Evolutionary conservation across 768 basidiomycete genomes (phyloP), one percentile per base, ranked within the genome.

Genomic region (Serendipita sp.): DNA sequence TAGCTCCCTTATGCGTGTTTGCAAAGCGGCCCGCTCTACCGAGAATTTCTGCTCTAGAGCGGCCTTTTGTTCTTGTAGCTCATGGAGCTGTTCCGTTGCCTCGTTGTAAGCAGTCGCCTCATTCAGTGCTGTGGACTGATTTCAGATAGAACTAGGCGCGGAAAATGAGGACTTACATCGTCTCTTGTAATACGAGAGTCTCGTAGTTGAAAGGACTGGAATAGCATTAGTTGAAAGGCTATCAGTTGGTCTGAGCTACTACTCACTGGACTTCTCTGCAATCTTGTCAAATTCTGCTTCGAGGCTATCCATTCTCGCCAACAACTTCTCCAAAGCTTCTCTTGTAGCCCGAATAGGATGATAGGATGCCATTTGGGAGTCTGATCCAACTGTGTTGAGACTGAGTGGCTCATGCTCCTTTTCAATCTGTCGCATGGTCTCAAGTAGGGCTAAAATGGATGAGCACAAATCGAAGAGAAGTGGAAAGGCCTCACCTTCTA

Each of bases 271-370:
- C 51, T 86, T 81, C 70, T 93, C 90, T 2, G 88, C 86, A 67
- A 94, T 85, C 65, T 83, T 81, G 67, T 94, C 92, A 68, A 96
- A 93, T 1, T 86, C 85, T 0, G 80, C 71, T 70, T 90, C 86
- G 13, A 94, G 75, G 26, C 76, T 78, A 64, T 95, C 90, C 83
- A 96, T 88, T 71, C 83, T 85, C 33, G 71, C 73, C 44, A 91
- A 75, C 3, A 89, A 77, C 71, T 81, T 88, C 65, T 87, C 83
- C 34, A 96, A 73, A 2, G 80, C 75, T 3, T 68, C 65, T 31
- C 82, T 81, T 31, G 84, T 81, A 68, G 86, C 84, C 26, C 74
- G 74, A 2, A 92, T 75, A 42, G 89, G 83, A 50, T 72, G 68
- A 13, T 30, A 11, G 13, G 82, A 76, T 30, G 74, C 74, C 2